Percentiles rank a stretch among this genome's conserved stretches.
phyloP scores from a whole-genome alignment of 2,329 filamentous ascomycete genomes.

The Diatrype stigma region DNA sequence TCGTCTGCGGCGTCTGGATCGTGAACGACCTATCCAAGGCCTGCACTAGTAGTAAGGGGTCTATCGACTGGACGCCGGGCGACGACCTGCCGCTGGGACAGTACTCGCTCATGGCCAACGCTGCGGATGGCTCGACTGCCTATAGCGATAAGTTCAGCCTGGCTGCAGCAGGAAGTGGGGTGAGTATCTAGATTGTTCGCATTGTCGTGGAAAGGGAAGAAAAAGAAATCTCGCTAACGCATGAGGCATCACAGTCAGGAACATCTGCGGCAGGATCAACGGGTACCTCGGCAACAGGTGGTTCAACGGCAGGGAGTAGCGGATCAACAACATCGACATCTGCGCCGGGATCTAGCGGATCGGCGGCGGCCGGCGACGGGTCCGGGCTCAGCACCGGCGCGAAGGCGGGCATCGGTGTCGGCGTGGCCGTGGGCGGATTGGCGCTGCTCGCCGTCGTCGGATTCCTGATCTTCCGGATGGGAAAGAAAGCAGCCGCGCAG shows the following conservation, averaged over 20 bases:
- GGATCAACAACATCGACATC: neutral
- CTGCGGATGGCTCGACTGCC: neutral
- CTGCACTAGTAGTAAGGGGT: neutral
- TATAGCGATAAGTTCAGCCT: neutral
- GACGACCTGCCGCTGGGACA: neutral
- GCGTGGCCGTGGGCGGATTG: constrained; percentile 1
- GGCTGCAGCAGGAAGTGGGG: neutral
- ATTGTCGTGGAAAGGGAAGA: neutral
- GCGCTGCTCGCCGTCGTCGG: neutral
- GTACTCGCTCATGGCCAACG: constrained; percentile 1
- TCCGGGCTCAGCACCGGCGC: constrained; percentile 1
- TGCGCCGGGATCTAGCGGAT: neutral
- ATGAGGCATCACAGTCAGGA: neutral
- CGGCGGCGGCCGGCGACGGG: neutral
- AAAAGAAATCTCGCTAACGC: neutral
- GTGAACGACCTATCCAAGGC: constrained; percentile 1
- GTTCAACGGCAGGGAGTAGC: neutral
- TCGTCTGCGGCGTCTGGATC: constrained; percentile 10
- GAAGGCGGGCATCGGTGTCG: constrained; percentile 2
- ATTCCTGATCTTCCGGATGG: constrained; percentile 3
- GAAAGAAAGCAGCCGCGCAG: neutral
- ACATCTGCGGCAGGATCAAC: neutral
- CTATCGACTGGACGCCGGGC: neutral
- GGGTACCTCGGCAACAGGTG: neutral
- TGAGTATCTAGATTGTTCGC: neutral